Evolutionary conservation across 495 filamentous ascomycete genomes (phyloP).

Genomic region (Hypoxylon fragiforme): DNA sequence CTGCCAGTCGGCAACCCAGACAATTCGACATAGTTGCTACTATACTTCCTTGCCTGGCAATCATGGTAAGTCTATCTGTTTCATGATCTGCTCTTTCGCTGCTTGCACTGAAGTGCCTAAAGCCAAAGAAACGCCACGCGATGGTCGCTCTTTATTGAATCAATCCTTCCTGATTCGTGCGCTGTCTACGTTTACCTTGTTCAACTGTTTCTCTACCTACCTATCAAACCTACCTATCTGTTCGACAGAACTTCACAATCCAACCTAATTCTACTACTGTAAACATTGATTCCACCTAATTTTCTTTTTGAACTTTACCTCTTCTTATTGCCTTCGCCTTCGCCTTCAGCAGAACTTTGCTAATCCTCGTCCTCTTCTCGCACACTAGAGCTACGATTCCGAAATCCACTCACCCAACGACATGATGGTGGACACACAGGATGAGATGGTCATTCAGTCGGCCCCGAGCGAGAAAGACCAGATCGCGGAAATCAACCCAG

Average conservation of each 20-base stretch:
- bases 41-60: background rate
- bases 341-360: slow-evolving; percentile 12
- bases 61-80: slow-evolving; percentile 19
- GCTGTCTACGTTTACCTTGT: background rate
- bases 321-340: background rate
- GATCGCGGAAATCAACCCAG: slow-evolving; percentile 81
- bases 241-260: background rate
- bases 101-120: background rate
- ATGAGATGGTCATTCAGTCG: slow-evolving; percentile 63
- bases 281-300: slow-evolving; percentile 12
- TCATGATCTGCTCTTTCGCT: background rate
- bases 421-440: slow-evolving; percentile 74
- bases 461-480: slow-evolving; percentile 76
- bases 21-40: slow-evolving; percentile 4
- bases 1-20: slow-evolving; percentile 12
- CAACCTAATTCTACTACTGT: slow-evolving; percentile 1
- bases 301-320: background rate
- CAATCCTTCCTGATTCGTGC: slow-evolving; percentile 9
- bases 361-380: slow-evolving; percentile 33
- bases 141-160: slow-evolving; percentile 23
- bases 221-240: slow-evolving; percentile 1
- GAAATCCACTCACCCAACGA: slow-evolving; percentile 55
- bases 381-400: slow-evolving; percentile 45
- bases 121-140: slow-evolving; percentile 23
- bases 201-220: background rate